Evolutionary conservation across 2,329 filamentous ascomycete genomes (phyloP), one percentile per base, ranked within the genome.

Genomic region (Cercospora brassicicola): DNA sequence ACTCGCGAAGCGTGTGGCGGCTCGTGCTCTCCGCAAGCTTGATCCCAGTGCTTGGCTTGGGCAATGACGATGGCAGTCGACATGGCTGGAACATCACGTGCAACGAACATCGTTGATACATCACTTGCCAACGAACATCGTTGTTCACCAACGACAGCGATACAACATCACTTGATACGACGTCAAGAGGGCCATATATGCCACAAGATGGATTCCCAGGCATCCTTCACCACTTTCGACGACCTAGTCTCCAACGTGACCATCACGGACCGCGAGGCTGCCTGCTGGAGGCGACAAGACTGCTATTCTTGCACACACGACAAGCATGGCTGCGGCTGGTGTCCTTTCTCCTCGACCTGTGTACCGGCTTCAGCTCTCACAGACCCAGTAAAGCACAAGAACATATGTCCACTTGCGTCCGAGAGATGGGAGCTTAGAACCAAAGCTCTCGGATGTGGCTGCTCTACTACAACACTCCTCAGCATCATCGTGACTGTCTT

Each of bases 341-440:
- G 82, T 73, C 78, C 81, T 0, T 78, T 57, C 48, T 82, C 80
- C 11, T 75, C 73, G 8, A 81, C 81, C 5, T 84, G 82, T 67
- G 77, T 84, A 2, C 80, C 82, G 0, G 76, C 79, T 4, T 77
- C 79, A 42, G 79, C 79, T 13, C 76, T 83, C 1, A 76, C 82
- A 20, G 76, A 79, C 1, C 82, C 82, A 1, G 69, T 82, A 11
- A 78, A 76, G 7, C 75, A 77, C 56, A 51, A 78, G 8, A 62
- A 72, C 20, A 70, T 75, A 28, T 79, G 77, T 62, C 77, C 77
- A 3, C 69, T 79, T 7, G 77, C 78, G 48, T 79, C 79, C 64
- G 82, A 83, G 73, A 78, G 81, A 60, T 84, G 80, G 66, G 82
- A 84, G 68, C 75, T 84, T 6, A 78, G 82, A 2, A 84, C 82